These are phyloP conservation scores for Phytophthora foliorum DNA, from an alignment of 352 stramenopile species.

Conservation along the genomic window DNA sequence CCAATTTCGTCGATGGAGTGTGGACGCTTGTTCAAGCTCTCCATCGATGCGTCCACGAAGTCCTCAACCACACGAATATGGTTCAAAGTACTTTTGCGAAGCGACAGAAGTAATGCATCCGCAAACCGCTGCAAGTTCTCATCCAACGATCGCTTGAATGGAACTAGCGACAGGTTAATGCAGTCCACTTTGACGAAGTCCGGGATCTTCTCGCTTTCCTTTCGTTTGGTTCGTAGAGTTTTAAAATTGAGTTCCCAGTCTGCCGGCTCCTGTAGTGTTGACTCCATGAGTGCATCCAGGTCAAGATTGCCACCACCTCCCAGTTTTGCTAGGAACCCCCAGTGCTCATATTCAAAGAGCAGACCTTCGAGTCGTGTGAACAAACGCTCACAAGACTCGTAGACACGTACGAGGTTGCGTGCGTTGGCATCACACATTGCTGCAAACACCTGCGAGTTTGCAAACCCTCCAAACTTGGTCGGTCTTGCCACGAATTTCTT, in stretches of 20 bases:
- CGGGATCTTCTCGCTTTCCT: constrained; percentile 94
- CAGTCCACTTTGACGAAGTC: constrained; percentile 94
- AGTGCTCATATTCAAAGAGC: constrained; percentile 85
- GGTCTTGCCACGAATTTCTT: constrained; percentile 96
- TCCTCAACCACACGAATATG: constrained; percentile 89
- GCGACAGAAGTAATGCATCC: constrained; percentile 85
- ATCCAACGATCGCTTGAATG: constrained; percentile 92
- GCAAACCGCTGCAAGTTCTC: constrained; percentile 89
- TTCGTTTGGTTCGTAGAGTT: constrained; percentile 88
- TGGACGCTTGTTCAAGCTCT: constrained; percentile 89
- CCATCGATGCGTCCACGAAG: constrained; percentile 91
- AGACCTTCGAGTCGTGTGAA: constrained; percentile 87
- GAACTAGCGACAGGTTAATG: constrained; percentile 84
- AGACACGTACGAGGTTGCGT: constrained; percentile 89
- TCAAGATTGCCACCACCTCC: constrained; percentile 58
- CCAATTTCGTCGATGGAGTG: constrained; percentile 95
- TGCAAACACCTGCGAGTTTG: constrained; percentile 86
- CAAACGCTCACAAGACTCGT: constrained; percentile 92
- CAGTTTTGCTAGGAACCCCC: constrained; percentile 69
- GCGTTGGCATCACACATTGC: constrained; percentile 93
- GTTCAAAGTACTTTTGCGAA: constrained; percentile 84
- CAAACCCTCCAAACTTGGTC: constrained; percentile 90
- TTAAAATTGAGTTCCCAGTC: constrained; percentile 95
- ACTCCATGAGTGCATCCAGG: constrained; percentile 86
- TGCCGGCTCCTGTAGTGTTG: constrained; percentile 62